Percentiles rank a stretch among this genome's conserved stretches.
These are phyloP conservation scores for Ulmus americana DNA, from an alignment of 331 rosid genomes.

Conservation along the genomic window DNA sequence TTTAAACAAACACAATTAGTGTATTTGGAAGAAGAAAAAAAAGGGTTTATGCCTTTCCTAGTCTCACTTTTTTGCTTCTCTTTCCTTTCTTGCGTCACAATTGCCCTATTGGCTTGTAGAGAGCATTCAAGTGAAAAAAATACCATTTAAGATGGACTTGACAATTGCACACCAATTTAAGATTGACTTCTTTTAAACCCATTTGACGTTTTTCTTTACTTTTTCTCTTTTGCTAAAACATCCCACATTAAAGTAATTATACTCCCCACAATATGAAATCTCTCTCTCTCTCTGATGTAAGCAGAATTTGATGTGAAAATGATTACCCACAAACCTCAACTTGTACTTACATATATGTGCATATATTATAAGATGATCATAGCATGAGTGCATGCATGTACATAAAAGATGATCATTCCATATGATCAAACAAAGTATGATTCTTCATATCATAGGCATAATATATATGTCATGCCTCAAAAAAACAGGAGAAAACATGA, in stretches of 20 bases:
- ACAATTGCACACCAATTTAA: conserved; percentile 33
- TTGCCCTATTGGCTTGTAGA: conserved; percentile 18
- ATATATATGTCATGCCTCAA: conserved; percentile 21
- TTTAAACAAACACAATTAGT: conserved; percentile 16
- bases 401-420: not conserved
- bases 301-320: conserved; percentile 45
- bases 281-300: conserved; percentile 42
- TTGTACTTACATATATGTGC: conserved; percentile 14
- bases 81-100: conserved; percentile 32
- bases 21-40: conserved; percentile 20
- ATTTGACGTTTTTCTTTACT: conserved; percentile 22
- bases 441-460: not conserved
- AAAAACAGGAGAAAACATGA: conserved; percentile 25
- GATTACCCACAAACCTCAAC: conserved; percentile 60
- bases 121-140: conserved; percentile 23
- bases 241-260: conserved; percentile 37
- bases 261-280: conserved; percentile 42
- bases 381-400: conserved; percentile 23
- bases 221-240: conserved; percentile 36
- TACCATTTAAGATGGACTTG: conserved; percentile 20
- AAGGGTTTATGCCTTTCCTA: conserved; percentile 23
- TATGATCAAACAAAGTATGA: conserved; percentile 2
- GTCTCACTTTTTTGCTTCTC: not conserved
- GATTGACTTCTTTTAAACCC: conserved; percentile 34
- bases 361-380: conserved; percentile 6